phyloP scores from a whole-genome alignment of 306 rosid species.

The Casuarina glauca region DNA sequence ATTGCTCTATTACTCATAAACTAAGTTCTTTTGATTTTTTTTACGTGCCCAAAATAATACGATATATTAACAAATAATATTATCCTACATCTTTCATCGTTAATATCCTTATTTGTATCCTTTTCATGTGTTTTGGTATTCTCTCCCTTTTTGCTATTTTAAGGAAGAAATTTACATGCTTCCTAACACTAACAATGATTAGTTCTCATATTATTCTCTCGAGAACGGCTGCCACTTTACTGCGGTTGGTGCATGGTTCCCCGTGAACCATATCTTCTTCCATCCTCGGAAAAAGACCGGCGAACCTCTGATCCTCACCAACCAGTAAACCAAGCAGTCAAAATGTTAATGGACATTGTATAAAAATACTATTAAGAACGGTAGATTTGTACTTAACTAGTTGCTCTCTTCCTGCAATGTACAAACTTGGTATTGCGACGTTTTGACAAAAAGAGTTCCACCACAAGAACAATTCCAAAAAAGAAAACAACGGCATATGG shows the following conservation, averaged over 20 bases:
- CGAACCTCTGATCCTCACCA: not conserved
- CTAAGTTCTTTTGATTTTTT: too few species aligned
- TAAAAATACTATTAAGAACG: not conserved
- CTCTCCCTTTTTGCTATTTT: too few species aligned
- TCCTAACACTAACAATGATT: too few species aligned
- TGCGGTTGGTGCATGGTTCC: not conserved
- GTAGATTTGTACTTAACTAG: not conserved
- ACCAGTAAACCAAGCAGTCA: not conserved
- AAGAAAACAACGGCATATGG: too few species aligned
- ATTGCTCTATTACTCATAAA: too few species aligned
- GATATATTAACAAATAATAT: too few species aligned
- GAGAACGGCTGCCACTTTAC: not conserved
- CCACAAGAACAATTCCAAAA: too few species aligned
- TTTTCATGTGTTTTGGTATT: too few species aligned
- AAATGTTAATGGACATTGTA: not conserved
- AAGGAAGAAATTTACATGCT: not conserved
- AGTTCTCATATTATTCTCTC: not conserved
- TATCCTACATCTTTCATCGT: too few species aligned
- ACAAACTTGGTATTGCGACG: not conserved
- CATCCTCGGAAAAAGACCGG: not conserved
- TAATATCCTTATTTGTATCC: too few species aligned
- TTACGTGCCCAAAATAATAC: too few species aligned
- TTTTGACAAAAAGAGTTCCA: not conserved
- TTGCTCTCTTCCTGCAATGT: not conserved
- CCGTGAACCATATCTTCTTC: not conserved